phyloP scores from a whole-genome alignment of 2,329 filamentous ascomycete species.

The Dactylellina leptospora region DNA sequence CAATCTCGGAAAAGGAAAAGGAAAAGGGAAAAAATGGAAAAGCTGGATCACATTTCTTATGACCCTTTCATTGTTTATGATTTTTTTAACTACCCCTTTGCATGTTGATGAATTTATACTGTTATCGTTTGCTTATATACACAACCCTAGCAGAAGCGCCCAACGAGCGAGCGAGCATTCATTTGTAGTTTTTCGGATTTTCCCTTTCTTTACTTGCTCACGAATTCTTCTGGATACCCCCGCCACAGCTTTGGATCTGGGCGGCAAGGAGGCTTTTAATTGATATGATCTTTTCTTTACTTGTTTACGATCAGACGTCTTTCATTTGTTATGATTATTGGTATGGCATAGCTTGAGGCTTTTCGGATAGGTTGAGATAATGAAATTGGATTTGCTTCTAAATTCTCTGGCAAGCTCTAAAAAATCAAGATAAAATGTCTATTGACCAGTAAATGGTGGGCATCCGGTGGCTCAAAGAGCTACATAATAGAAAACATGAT shows the following conservation, averaged over 20 bases:
- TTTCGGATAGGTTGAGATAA: neutral
- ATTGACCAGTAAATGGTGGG: too few relatives aligned
- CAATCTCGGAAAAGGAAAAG: neutral
- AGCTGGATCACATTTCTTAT: neutral
- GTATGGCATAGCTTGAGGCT: neutral
- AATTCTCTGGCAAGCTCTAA: too few relatives aligned
- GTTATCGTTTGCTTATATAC: neutral
- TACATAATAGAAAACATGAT: too few relatives aligned
- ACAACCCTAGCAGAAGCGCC: neutral
- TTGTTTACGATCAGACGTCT: too few relatives aligned
- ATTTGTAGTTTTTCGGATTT: neutral
- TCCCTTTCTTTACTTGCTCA: slow-evolving; percentile 1
- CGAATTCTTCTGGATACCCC: slow-evolving; percentile 8
- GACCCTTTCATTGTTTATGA: slow-evolving; percentile 5
- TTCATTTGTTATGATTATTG: neutral
- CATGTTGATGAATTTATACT: neutral
- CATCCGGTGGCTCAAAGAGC: too few relatives aligned
- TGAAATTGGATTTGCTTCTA: too few relatives aligned
- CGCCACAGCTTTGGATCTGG: neutral
- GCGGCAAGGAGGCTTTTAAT: slow-evolving; percentile 13
- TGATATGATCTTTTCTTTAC: too few relatives aligned
- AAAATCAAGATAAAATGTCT: too few relatives aligned
- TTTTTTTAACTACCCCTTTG: neutral
- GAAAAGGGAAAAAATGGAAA: slow-evolving; percentile 4
- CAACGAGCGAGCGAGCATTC: slow-evolving; percentile 5